A percentile compares a stretch with the other conserved stretches of the same genome.
Evolutionary conservation across 768 basidiomycete species (phyloP).

Genomic region (Saitozyma sp.): DNA sequence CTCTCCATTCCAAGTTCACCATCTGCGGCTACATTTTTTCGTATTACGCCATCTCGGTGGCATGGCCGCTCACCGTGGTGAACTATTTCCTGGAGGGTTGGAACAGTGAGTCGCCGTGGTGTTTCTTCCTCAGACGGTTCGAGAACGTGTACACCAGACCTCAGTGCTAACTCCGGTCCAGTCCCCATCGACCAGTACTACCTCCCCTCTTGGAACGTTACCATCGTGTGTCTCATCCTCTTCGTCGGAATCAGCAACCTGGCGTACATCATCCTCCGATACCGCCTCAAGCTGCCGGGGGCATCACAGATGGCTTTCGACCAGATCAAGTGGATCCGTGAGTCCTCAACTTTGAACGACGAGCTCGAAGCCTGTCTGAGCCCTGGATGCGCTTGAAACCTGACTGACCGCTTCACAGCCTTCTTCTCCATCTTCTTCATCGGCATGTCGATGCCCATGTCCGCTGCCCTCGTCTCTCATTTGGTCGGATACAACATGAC

Average conservation of each 20-base stretch:
- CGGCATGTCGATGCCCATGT: conserved; percentile 70
- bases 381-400: conserved; percentile 54
- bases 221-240: conserved; percentile 71
- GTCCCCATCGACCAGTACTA: conserved; percentile 67
- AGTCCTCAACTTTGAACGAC: conserved; percentile 53
- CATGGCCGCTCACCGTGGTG: conserved; percentile 63
- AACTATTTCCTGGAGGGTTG: conserved; percentile 73
- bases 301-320: conserved; percentile 9
- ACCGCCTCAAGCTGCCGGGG: conserved; percentile 22
- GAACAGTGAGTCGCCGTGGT: conserved; percentile 19
- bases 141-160: background rate
- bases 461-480: conserved; percentile 62
- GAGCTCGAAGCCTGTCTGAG: conserved; percentile 54
- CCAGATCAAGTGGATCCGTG: conserved; percentile 61
- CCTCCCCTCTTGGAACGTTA: conserved; percentile 58
- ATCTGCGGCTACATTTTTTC: conserved; percentile 60
- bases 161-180: conserved; percentile 29
- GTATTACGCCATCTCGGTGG: conserved; percentile 60
- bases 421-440: conserved; percentile 65
- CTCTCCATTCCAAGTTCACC: conserved; percentile 60
- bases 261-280: conserved; percentile 53
- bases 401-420: conserved; percentile 57
- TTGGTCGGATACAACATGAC: conserved; percentile 63
- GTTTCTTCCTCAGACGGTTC: background rate
- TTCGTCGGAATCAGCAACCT: conserved; percentile 66